Evolutionary conservation across 352 stramenopile species (phyloP).

Genomic region (Globisporangium middletonii): DNA sequence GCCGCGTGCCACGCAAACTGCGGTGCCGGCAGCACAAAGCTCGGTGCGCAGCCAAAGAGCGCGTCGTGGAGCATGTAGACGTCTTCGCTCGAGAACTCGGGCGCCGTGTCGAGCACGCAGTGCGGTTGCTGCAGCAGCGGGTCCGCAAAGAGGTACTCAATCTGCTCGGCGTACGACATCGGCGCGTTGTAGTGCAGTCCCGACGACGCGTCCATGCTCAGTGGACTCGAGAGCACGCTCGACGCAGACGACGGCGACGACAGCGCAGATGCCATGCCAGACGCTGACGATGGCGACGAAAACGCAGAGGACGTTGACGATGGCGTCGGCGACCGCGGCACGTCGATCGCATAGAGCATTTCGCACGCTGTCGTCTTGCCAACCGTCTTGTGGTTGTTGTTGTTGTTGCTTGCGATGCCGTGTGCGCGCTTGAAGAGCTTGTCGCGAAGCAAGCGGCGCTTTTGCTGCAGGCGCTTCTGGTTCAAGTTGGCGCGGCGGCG

Average conservation of each 20-base stretch:
- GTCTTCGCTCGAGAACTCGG: constrained; percentile 2
- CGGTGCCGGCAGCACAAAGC: not conserved
- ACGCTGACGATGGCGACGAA: too few relatives aligned
- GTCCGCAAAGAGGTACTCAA: constrained; percentile 10
- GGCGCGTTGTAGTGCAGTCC: not conserved
- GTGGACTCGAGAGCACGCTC: not conserved
- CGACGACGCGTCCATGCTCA: not conserved
- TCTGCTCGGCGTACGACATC: not conserved
- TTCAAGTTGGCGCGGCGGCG: constrained; percentile 39
- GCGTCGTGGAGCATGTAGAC: constrained; percentile 9
- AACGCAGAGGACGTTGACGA: not conserved
- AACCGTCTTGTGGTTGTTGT: not conserved
- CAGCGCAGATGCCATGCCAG: too few relatives aligned
- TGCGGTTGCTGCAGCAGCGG: constrained; percentile 5
- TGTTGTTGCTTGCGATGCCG: not conserved
- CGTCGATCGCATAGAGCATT: not conserved
- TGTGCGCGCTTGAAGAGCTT: constrained; percentile 13
- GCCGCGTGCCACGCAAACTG: constrained; percentile 2
- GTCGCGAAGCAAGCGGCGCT: constrained; percentile 10
- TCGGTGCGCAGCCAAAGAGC: not conserved
- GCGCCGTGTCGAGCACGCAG: not conserved
- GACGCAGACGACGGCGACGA: not conserved
- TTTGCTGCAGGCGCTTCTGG: constrained; percentile 15
- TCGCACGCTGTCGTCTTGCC: not conserved
- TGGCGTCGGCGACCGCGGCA: not conserved